Evolutionary conservation across 176 grass and related monocot species (phyloP).

Genomic region (Miscanthus lutarioriparius): DNA sequence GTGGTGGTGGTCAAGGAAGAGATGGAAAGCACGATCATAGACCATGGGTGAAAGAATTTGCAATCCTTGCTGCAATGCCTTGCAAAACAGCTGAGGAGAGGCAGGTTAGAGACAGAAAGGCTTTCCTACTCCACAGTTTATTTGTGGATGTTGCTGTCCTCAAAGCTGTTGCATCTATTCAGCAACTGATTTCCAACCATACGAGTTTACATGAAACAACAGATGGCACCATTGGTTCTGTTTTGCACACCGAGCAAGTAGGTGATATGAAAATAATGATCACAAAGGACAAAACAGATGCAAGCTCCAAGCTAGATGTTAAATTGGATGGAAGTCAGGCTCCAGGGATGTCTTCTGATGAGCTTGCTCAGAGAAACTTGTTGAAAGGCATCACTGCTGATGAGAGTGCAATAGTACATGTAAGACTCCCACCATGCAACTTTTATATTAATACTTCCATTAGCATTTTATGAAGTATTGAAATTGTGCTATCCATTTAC

Average conservation of each 20-base stretch:
- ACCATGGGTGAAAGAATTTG: conserved; percentile 83
- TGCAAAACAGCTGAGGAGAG: conserved; percentile 96
- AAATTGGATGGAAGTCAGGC: conserved; percentile 90
- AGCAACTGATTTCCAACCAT: conserved; percentile 45
- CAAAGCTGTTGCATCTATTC: conserved; percentile 82
- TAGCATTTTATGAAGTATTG: conserved; percentile 26
- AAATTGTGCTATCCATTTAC: conserved; percentile 41
- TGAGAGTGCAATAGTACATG: conserved; percentile 94
- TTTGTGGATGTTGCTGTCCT: conserved; percentile 92
- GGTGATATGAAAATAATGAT: conserved; percentile 87
- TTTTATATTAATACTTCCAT: conserved; percentile 13
- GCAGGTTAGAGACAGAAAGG: conserved; percentile 86
- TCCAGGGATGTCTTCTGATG: conserved; percentile 59
- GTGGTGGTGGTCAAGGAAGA: conserved; percentile 84
- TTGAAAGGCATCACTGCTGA: conserved; percentile 95
- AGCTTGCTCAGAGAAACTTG: conserved; percentile 85
- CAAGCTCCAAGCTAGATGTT: conserved; percentile 71
- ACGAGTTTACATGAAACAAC: conserved; percentile 39
- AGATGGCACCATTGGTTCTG: conserved; percentile 44
- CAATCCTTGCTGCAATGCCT: conserved; percentile 84
- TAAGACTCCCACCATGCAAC: conserved; percentile 33
- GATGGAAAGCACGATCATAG: conserved; percentile 71
- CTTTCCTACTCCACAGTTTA: conserved; percentile 95
- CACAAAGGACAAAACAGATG: conserved; percentile 69
- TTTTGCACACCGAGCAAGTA: conserved; percentile 59